phyloP scores from a whole-genome alignment of 2,329 filamentous ascomycete species.

The Pseudohalonectria lignicola region DNA sequence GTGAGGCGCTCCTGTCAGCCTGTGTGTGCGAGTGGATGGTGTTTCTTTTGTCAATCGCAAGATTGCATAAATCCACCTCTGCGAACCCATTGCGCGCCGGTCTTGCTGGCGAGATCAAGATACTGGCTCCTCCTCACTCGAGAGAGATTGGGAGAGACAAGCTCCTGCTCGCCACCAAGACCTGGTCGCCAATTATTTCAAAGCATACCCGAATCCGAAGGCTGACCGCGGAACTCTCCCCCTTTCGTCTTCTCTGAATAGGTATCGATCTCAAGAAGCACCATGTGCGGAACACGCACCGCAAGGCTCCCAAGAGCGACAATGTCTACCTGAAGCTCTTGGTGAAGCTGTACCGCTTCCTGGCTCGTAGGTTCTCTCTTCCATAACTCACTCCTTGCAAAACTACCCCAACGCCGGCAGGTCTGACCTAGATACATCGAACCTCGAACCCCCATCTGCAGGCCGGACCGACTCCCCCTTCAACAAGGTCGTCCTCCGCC shows the following conservation, averaged over 20 bases:
- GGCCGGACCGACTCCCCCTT: conserved; percentile 94
- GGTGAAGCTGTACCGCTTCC: conserved; percentile 97
- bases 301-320: conserved; percentile 94
- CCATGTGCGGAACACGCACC: conserved; percentile 65
- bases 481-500: conserved; percentile 97
- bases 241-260: conserved; percentile 30
- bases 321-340: conserved; percentile 96
- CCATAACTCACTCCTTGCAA: not conserved
- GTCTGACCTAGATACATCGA: too few relatives aligned
- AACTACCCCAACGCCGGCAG: too few relatives aligned
- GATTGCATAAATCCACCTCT: conserved; percentile 2
- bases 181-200: not conserved
- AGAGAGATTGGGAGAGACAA: too few relatives aligned
- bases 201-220: conserved; percentile 51
- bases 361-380: conserved; percentile 62
- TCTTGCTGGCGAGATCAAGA: not conserved
- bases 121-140: not conserved
- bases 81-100: conserved; percentile 4
- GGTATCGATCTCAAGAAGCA: conserved; percentile 64
- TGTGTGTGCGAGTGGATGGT: conserved; percentile 44
- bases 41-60: too few relatives aligned
- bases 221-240: conserved; percentile 43
- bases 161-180: not conserved
- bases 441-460: too few relatives aligned
- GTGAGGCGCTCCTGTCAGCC: conserved; percentile 30